Evolutionary conservation across 2,329 filamentous ascomycete genomes (phyloP).

Genomic region (Fusarium xyrophilum): DNA sequence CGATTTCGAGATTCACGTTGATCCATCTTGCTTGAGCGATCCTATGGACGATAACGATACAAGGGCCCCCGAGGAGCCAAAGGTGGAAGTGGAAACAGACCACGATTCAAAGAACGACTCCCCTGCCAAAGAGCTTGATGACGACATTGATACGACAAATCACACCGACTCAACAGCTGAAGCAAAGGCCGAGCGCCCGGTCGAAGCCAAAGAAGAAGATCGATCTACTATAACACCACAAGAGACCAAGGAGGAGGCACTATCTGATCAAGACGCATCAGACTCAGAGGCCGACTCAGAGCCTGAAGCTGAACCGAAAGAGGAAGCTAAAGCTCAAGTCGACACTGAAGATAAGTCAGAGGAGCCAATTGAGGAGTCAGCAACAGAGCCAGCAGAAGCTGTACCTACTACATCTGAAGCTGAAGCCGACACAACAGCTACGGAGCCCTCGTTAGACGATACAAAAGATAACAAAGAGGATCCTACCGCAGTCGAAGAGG

Average conservation of each 20-base stretch:
- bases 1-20: conserved; percentile 58
- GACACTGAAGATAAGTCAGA: conserved; percentile 7
- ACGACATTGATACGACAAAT: conserved; percentile 12
- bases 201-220: conserved; percentile 17
- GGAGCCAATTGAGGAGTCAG: conserved; percentile 1
- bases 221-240: background rate
- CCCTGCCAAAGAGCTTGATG: conserved; percentile 6
- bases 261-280: background rate
- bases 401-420: background rate
- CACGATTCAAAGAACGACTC: conserved; percentile 27
- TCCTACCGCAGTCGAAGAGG: conserved; percentile 13
- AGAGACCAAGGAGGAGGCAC: conserved; percentile 11
- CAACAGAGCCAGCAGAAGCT: background rate
- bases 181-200: conserved; percentile 13
- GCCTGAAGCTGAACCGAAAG: background rate
- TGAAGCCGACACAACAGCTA: conserved; percentile 4
- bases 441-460: conserved; percentile 12
- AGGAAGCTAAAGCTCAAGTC: conserved; percentile 3
- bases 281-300: conserved; percentile 2
- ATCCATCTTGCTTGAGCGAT: conserved; percentile 53
- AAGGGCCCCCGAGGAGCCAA: conserved; percentile 32
- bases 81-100: conserved; percentile 20
- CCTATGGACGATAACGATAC: conserved; percentile 49
- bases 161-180: conserved; percentile 19
- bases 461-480: conserved; percentile 15